phyloP scores from a whole-genome alignment of 1,284 basidiomycete species.

The Ganoderma multipileum region DNA sequence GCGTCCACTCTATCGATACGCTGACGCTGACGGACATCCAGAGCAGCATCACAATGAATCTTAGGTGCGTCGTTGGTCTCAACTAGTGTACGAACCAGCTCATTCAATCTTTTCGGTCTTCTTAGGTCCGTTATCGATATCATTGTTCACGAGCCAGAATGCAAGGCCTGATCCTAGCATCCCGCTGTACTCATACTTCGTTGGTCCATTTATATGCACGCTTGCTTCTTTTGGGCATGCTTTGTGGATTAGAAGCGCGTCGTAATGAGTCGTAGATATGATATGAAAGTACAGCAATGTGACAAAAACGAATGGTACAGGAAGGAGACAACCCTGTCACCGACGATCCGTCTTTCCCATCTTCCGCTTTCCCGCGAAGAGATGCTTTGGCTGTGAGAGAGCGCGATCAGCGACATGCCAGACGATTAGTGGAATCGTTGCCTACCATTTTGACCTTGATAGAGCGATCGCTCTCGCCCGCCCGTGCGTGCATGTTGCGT shows the following conservation, averaged over 20 bases:
- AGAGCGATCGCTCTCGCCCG: constrained; percentile 87
- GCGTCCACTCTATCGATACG: constrained; percentile 80
- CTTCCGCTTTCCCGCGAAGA: constrained; percentile 91
- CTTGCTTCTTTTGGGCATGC: background rate
- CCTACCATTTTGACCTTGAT: constrained; percentile 83
- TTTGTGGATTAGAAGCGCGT: background rate
- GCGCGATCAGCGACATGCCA: constrained; percentile 23
- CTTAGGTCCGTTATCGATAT: constrained; percentile 70
- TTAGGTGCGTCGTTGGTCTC: constrained; percentile 56
- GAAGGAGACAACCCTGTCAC: constrained; percentile 41
- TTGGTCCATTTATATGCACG: background rate
- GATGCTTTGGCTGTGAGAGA: constrained; percentile 74
- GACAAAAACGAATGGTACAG: constrained; percentile 5
- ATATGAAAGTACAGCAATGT: constrained; percentile 14
- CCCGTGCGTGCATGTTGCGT: constrained; percentile 88
- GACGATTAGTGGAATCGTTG: constrained; percentile 27
- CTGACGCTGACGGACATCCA: constrained; percentile 80
- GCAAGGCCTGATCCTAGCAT: background rate
- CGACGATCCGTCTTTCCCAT: constrained; percentile 86
- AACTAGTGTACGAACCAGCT: too few species aligned
- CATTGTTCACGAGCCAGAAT: constrained; percentile 60
- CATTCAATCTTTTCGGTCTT: background rate
- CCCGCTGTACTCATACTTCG: too few species aligned
- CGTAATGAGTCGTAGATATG: background rate
- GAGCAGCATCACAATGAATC: constrained; percentile 73